Percentiles rank a stretch among this genome's conserved stretches.
These are phyloP conservation scores for Chaetoceros muelleri DNA, from an alignment of 108 stramenopile genomes.

Conservation along the genomic window DNA sequence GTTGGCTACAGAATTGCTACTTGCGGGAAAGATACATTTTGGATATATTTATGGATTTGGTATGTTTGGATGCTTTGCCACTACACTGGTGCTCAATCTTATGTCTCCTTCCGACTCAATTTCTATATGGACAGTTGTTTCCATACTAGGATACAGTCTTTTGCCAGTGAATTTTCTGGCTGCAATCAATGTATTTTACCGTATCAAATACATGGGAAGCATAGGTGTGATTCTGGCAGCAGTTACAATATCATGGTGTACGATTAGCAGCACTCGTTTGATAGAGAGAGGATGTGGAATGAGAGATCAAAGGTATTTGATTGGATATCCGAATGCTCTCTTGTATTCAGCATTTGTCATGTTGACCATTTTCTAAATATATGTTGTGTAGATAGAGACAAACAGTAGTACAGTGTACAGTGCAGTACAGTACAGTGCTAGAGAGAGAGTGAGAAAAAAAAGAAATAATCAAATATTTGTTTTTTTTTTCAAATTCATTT, in stretches of 20 bases:
- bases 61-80: conserved; percentile 82
- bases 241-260: conserved; percentile 88
- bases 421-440: too few relatives aligned
- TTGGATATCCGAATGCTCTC: conserved; percentile 94
- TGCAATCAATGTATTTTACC: conserved; percentile 64
- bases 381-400: too few relatives aligned
- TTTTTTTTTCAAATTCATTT: too few relatives aligned
- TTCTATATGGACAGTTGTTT: conserved; percentile 69
- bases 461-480: too few relatives aligned
- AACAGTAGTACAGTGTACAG: too few relatives aligned
- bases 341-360: conserved; percentile 97
- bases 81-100: conserved; percentile 87
- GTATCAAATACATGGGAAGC: conserved; percentile 52
- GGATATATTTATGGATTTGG: conserved; percentile 98
- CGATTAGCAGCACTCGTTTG: conserved; percentile 80
- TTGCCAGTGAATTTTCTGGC: conserved; percentile 95
- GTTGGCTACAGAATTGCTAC: conserved; percentile 84
- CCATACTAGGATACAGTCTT: conserved; percentile 93
- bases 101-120: conserved; percentile 71
- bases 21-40: conserved; percentile 93
- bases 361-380: conserved; percentile 93
- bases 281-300: conserved; percentile 88
- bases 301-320: conserved; percentile 91
- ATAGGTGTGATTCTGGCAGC: conserved; percentile 69
- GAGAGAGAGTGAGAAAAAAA: too few relatives aligned